Evolutionary conservation across 345 rosid species (phyloP), one percentile per base, ranked within the genome.

Genomic region (Schrenkiella parvula): DNA sequence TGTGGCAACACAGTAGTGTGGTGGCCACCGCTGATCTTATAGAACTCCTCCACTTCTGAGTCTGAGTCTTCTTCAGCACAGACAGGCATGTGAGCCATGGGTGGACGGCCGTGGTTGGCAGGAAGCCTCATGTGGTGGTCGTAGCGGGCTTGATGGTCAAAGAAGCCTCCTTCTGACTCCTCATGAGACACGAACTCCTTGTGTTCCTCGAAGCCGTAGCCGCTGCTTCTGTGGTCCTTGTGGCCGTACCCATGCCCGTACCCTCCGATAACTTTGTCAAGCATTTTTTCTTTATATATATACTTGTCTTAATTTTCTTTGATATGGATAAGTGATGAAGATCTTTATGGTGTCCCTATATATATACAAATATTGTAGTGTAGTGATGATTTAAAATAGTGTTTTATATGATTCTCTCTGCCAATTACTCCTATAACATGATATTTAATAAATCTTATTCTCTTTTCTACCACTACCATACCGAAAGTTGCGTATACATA

Each of bases 401-500:
- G 28, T 48, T 18, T 26, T 4, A 29, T 38, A 28, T 50, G 53
- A 61, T 61, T 39, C 68, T 41, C 1, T 38, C 0, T 56, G 2
- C 53, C 28, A 35, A 73, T 64, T 3, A 29, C 61, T 32, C 21
- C 23, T 65, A 5, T 55, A 37, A 38, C 13, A 64, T 73, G 28
- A 15, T 19, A 18, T 14, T 13, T 6, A 48, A 22, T 66, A 72
- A 66, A 74, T 74, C 72, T 19, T 47, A 66, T 74, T 74, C 78
- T 73, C 23, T 64, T 48, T 37, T 44, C n/a, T 51, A 58, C 61
- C 26, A 66, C 72, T 54, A 72, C 57, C 48, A 54, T 25, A 64
- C 77, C 77, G 72, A 73, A 73, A 73, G 78, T 66, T 73, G 67
- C 57, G 67, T 73, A 44, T 44, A 57, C 53, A 66, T 15, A 5